These are phyloP conservation scores for Cenchrus purpureus DNA, from an alignment of 176 grass and related monocot species.

Conservation along the genomic window DNA sequence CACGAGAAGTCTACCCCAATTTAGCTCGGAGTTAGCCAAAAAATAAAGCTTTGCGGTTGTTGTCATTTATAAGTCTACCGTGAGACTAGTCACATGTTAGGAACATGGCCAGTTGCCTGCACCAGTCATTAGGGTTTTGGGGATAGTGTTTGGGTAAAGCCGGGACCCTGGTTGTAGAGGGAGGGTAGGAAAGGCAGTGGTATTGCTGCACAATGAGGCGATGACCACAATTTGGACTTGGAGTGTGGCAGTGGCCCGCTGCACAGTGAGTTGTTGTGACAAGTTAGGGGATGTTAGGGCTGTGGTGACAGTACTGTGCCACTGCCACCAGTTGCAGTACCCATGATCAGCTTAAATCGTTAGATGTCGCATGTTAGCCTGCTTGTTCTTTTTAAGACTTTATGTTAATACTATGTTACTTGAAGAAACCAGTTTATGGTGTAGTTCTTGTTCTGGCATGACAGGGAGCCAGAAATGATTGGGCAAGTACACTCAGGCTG, in stretches of 20 bases:
- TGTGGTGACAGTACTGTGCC: background rate
- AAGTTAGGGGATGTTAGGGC: background rate
- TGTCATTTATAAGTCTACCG: background rate
- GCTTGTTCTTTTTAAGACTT: background rate
- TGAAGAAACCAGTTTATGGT: background rate
- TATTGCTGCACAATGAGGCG: background rate
- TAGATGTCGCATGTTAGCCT: too few species aligned
- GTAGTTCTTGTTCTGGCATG: slow-evolving; percentile 25
- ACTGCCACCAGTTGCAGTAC: too few species aligned
- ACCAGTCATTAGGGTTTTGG: background rate
- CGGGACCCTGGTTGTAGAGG: background rate
- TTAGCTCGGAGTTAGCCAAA: background rate
- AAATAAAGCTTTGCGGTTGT: background rate
- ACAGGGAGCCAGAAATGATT: background rate
- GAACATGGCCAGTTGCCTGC: background rate
- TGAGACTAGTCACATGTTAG: background rate
- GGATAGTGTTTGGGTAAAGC: background rate
- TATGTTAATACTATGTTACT: slow-evolving; percentile 10
- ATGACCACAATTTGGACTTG: background rate
- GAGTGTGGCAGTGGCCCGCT: background rate
- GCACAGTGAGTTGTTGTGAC: background rate
- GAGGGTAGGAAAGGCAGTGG: background rate
- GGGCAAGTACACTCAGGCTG: background rate
- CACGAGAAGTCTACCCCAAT: background rate
- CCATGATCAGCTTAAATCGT: too few species aligned